Conservation (phyloP, 2,329 filamentous ascomycete genomes). For the Ophiostoma montium region DNA sequence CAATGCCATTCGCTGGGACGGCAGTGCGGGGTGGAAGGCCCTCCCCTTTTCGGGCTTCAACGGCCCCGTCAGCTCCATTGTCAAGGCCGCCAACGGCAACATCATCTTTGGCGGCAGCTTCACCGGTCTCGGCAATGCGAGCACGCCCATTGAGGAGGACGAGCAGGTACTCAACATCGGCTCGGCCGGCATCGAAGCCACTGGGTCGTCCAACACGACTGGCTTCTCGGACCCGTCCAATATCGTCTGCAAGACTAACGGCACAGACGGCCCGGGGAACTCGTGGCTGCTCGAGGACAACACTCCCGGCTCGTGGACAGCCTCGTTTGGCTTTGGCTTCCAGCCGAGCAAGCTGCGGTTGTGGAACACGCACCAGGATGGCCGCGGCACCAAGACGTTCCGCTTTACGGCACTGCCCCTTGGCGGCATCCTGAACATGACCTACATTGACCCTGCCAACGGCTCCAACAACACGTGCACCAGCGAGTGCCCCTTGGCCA, state of each 20-base stretch:
- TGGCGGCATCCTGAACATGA: conserved; percentile 91
- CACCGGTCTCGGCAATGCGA: conserved; percentile 72
- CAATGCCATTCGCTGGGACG: conserved; percentile 76
- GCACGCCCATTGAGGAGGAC: conserved; percentile 50
- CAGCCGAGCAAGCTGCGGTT: conserved; percentile 74
- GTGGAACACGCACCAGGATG: conserved; percentile 74
- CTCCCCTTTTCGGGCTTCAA: conserved; percentile 92
- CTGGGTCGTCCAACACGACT: conserved; percentile 42
- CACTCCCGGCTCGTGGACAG: conserved; percentile 68
- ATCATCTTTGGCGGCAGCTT: conserved; percentile 89
- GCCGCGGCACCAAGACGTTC: conserved; percentile 77
- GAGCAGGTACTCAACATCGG: conserved; percentile 73
- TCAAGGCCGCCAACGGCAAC: conserved; percentile 64
- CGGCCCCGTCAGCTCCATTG: conserved; percentile 75
- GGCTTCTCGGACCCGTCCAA: conserved; percentile 66
- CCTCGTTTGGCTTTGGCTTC: conserved; percentile 70
- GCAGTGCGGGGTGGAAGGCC: conserved; percentile 55
- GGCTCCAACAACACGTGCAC: conserved; percentile 61
- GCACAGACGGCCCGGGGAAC: conserved; percentile 52
- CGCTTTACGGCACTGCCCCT: conserved; percentile 74
- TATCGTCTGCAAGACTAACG: conserved; percentile 65
- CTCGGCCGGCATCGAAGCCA: conserved; percentile 58
- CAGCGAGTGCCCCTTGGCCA: conserved; percentile 69
- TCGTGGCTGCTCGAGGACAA: conserved; percentile 73
- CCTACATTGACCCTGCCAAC: conserved; percentile 64